phyloP scores from a whole-genome alignment of 768 basidiomycete species.

The Hypholoma sublateritium region DNA sequence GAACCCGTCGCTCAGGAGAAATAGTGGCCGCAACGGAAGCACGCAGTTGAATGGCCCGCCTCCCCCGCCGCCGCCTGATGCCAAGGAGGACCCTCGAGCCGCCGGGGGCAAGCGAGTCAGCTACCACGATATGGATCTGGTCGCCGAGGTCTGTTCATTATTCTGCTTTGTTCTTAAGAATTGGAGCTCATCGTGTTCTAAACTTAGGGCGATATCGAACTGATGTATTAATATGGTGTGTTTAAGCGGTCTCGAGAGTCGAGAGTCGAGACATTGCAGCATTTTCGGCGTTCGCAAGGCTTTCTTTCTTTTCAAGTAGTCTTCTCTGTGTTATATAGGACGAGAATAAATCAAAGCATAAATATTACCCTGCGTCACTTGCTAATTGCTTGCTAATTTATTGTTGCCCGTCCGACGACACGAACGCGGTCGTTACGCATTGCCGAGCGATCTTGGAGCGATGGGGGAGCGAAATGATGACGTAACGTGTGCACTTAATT shows the following conservation, averaged over 20 bases:
- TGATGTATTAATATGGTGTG: slow-evolving; percentile 41
- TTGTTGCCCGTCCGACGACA: not conserved
- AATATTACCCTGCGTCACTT: not conserved
- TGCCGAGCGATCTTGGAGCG: slow-evolving; percentile 4
- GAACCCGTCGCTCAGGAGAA: slow-evolving; percentile 39
- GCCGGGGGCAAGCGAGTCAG: slow-evolving; percentile 87
- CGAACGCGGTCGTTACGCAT: too few relatives aligned
- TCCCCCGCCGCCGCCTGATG: slow-evolving; percentile 84
- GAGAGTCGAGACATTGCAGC: not conserved
- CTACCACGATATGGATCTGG: slow-evolving; percentile 95
- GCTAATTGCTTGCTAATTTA: not conserved
- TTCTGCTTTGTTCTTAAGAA: slow-evolving; percentile 9
- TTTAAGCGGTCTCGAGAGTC: not conserved
- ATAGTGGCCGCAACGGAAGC: slow-evolving; percentile 34
- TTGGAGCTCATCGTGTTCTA: slow-evolving; percentile 16
- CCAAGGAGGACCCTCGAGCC: slow-evolving; percentile 90
- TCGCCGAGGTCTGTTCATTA: slow-evolving; percentile 60
- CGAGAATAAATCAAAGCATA: slow-evolving; percentile 3
- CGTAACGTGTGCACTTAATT: slow-evolving; percentile 3
- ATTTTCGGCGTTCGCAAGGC: not conserved
- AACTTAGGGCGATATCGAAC: slow-evolving; percentile 57
- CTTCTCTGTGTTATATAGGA: slow-evolving; percentile 5
- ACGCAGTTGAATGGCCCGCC: slow-evolving; percentile 49
- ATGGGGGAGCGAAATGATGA: slow-evolving; percentile 12
- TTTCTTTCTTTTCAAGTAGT: slow-evolving; percentile 1